A percentile compares a stretch with the other conserved stretches of the same genome.
phyloP scores from a whole-genome alignment of 345 rosid species.

The Rhodamnia rubescens region DNA sequence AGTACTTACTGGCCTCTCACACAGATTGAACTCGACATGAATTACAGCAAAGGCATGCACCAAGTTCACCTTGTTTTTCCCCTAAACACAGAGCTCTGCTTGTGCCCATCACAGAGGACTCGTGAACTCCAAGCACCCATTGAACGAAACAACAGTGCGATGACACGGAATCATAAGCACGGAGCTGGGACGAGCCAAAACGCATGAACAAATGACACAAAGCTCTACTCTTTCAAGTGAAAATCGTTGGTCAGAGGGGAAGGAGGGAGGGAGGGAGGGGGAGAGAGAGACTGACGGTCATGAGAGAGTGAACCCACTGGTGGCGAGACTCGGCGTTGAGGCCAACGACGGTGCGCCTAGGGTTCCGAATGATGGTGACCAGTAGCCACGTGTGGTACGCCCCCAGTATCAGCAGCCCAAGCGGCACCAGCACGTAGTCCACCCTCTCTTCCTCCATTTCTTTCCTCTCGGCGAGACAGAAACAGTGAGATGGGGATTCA shows the following conservation, averaged over 20 bases:
- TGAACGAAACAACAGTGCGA: neutral
- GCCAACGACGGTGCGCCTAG: conserved; percentile 44
- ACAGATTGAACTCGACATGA: neutral
- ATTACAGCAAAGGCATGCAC: neutral
- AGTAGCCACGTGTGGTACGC: conserved; percentile 44
- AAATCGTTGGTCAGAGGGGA: neutral
- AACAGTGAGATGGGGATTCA: neutral
- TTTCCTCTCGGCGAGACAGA: neutral
- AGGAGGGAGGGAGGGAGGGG: neutral
- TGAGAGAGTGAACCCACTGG: conserved; percentile 72
- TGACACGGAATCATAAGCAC: neutral
- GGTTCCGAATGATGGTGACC: conserved; percentile 15
- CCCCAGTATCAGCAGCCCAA: conserved; percentile 24
- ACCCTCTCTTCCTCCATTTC: conserved; percentile 25
- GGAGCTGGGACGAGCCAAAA: neutral
- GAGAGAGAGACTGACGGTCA: conserved; percentile 36
- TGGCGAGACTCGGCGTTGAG: conserved; percentile 75
- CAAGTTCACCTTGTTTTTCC: neutral
- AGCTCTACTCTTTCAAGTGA: neutral
- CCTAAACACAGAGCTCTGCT: neutral
- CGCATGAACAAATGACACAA: neutral
- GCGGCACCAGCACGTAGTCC: conserved; percentile 34
- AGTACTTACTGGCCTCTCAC: neutral
- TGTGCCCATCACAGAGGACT: neutral
- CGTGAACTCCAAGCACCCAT: neutral